A percentile compares a stretch with the other conserved stretches of the same genome.
Evolutionary conservation across 176 grass and related monocot species (phyloP).

Genomic region (Elymus sibiricus): DNA sequence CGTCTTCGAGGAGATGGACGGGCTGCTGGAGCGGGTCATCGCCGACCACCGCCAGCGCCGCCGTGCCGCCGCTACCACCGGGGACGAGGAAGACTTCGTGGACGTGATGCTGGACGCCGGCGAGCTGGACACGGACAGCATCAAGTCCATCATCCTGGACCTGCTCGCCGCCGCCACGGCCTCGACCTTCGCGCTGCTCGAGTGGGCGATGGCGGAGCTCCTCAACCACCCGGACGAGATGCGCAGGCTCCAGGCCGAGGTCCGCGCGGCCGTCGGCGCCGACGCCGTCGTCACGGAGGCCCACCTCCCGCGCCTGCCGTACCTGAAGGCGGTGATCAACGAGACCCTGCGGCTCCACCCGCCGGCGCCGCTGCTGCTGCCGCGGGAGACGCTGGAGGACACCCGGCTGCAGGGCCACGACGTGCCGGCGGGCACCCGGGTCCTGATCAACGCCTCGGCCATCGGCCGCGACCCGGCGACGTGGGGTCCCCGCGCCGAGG

Average conservation of each 20-base stretch:
- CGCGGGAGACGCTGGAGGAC: conserved; percentile 28
- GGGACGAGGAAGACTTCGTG: conserved; percentile 16
- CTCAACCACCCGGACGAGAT: conserved; percentile 27
- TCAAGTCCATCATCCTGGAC: conserved; percentile 29
- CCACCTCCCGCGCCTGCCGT: neutral
- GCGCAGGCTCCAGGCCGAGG: conserved; percentile 32
- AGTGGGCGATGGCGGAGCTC: conserved; percentile 40
- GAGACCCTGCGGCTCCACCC: conserved; percentile 47
- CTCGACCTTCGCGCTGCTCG: neutral
- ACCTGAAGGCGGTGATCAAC: conserved; percentile 36
- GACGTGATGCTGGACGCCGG: conserved; percentile 36
- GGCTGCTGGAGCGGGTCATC: conserved; percentile 31
- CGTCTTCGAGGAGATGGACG: conserved; percentile 1
- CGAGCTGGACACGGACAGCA: neutral
- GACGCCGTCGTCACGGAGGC: conserved; percentile 1
- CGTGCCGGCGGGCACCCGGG: conserved; percentile 26
- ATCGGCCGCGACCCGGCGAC: conserved; percentile 23
- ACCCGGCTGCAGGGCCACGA: conserved; percentile 22
- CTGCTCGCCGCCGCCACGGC: conserved; percentile 18
- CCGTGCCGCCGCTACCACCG: too few species aligned
- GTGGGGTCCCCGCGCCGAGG: conserved; percentile 37
- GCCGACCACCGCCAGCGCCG: conserved; percentile 3
- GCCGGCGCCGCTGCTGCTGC: conserved; percentile 17
- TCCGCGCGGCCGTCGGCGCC: neutral
- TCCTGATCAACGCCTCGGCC: conserved; percentile 52